A percentile compares a stretch with the other conserved stretches of the same genome.
Conservation (phyloP, 257 asterid species). For the Primulina tabacum region DNA sequence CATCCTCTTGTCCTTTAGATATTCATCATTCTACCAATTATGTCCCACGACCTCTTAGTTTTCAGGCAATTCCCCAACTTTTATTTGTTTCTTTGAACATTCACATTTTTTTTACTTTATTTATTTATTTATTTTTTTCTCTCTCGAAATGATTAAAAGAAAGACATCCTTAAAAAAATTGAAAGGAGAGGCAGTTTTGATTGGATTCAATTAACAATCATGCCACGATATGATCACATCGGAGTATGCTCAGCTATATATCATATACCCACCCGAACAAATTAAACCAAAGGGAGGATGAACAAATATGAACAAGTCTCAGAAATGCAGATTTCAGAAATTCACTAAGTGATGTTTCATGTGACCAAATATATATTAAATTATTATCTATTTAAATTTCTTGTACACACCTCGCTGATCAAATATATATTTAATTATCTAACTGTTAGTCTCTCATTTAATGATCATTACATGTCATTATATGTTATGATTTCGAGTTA, state of each 20-base stretch:
- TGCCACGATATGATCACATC: not conserved
- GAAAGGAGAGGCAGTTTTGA: not conserved
- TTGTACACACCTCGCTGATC: too few relatives aligned
- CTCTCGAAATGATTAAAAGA: conserved; percentile 21
- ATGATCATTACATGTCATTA: too few relatives aligned
- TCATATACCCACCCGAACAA: not conserved
- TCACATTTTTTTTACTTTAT: not conserved
- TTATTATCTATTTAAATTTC: too few relatives aligned
- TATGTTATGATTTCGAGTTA: too few relatives aligned
- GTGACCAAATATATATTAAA: too few relatives aligned
- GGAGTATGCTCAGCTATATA: not conserved
- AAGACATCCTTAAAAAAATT: not conserved
- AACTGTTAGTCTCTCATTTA: too few relatives aligned
- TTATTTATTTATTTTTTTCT: conserved; percentile 10
- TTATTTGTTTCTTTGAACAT: conserved; percentile 19
- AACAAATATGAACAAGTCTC: too few relatives aligned
- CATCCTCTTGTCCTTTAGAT: conserved; percentile 31
- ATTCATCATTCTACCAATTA: conserved; percentile 31
- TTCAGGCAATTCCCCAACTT: conserved; percentile 30
- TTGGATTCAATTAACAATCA: not conserved
- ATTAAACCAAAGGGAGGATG: too few relatives aligned
- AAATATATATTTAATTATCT: too few relatives aligned
- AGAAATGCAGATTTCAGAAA: too few relatives aligned
- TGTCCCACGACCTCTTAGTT: conserved; percentile 38
- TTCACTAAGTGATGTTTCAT: too few relatives aligned